Base-by-base conservation (phyloP, 768 basidiomycete genomes). In the Trametes cubensis region DNA sequence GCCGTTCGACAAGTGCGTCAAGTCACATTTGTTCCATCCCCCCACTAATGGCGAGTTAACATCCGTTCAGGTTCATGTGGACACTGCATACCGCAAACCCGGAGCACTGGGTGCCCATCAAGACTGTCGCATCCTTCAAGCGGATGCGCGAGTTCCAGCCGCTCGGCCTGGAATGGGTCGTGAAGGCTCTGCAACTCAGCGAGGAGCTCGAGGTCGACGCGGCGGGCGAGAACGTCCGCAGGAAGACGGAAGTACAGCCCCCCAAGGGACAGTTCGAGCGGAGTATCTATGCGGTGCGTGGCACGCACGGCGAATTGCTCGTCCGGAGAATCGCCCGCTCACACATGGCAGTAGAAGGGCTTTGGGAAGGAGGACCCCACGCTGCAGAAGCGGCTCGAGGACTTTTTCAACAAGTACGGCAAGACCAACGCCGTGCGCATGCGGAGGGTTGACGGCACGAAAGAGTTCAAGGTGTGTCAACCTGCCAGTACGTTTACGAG, bases 31-130 rank as follows among this genome's bases (percentile, higher is more conserved):
- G 11, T 10, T 2, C 34, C 34, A 2, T 11, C 10, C 34, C 14
- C 0, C 40, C 46, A 45, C 46, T 13, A 49, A 20, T 17, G 6
- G 42, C 42, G 17, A 44, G 42, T 7, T n/a, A 20, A 3, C 17
- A 50, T 28, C n/a, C n/a, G n/a, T 30, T 48, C 17, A 94, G 93
- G 77, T 97, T 95, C 80, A 94, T 97, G 91, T 98, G 94, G 94
- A 86, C 90, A 3, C 77, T 95, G 49, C 87, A 96, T 73, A 85
- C 86, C 25, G 87, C 89, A 64, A 88, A 87, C 65, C 79, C 83
- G 1, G 88, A 92, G 44, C 93, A 97, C 69, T 98, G 94, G 94
- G 85, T 98, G 6, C 87, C 95, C 1, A 82, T 98, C 71, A 78
- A 87, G 56, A 92, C 89, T 2, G 85, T 98, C 59, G 82, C 90